phyloP scores from a whole-genome alignment of 2,329 filamentous ascomycete genomes.

The Xylaria sp. region DNA sequence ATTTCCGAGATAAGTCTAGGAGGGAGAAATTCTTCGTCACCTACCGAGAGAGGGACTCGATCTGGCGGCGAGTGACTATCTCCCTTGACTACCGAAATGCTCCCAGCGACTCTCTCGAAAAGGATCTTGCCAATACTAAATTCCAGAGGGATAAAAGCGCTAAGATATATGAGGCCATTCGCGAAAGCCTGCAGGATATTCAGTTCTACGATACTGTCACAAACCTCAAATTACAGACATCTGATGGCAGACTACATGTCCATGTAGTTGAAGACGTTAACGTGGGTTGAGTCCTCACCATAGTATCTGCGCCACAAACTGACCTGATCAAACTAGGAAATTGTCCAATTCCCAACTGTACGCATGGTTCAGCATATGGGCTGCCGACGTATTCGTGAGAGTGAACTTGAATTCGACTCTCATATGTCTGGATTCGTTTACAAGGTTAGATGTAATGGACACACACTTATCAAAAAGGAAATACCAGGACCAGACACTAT shows the following conservation, averaged over 20 bases:
- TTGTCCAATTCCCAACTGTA: conserved; percentile 83
- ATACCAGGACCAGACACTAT: conserved; percentile 95
- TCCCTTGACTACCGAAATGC: conserved; percentile 92
- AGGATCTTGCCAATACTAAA: conserved; percentile 79
- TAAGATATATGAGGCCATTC: conserved; percentile 93
- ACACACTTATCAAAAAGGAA: conserved; percentile 92
- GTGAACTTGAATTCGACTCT: conserved; percentile 83
- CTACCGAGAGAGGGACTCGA: conserved; percentile 81
- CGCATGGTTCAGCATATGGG: conserved; percentile 79
- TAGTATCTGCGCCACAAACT: conserved; percentile 26
- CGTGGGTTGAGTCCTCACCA: conserved; percentile 54
- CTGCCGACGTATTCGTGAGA: conserved; percentile 74
- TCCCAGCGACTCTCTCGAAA: conserved; percentile 83
- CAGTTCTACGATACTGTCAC: conserved; percentile 97
- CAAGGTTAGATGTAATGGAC: conserved; percentile 78
- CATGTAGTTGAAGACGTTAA: conserved; percentile 98
- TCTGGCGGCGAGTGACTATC: conserved; percentile 90
- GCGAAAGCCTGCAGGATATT: conserved; percentile 90
- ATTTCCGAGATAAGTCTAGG: conserved; percentile 91
- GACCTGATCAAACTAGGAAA: conserved; percentile 67
- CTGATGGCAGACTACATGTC: conserved; percentile 87
- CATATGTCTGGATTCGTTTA: conserved; percentile 98
- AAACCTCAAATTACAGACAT: conserved; percentile 92
- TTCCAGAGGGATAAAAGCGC: conserved; percentile 93
- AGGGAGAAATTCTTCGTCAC: conserved; percentile 99